Conservation (phyloP, 139 green algal species). For the Coelastrella sp. region DNA sequence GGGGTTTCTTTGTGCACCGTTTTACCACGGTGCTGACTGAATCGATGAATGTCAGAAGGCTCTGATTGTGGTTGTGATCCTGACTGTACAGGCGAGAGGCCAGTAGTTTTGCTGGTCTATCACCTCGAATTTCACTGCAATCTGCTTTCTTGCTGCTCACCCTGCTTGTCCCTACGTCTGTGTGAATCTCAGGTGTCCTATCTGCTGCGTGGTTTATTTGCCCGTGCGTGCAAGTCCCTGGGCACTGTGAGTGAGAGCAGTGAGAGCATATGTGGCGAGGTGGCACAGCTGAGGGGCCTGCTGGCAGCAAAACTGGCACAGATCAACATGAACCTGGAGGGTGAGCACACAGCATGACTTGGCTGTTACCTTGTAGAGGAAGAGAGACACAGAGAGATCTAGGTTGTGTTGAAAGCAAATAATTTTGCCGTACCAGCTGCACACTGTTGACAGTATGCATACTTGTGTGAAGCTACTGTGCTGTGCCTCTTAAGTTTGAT, state of each 20-base stretch:
- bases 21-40: not conserved
- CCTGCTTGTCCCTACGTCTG: not conserved
- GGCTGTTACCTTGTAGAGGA: not conserved
- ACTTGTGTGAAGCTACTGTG: not conserved
- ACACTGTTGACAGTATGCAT: no score
- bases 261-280: constrained; percentile 62
- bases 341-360: constrained; percentile 40
- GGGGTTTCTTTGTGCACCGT: not conserved
- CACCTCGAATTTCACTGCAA: not conserved
- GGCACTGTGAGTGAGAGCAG: constrained; percentile 35
- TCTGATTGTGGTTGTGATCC: not conserved
- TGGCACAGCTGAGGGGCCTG: constrained; percentile 62
- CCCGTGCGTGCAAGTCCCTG: constrained; percentile 75
- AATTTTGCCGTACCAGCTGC: no score
- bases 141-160: not conserved
- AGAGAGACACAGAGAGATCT: no score
- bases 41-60: not conserved
- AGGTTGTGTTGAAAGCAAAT: no score
- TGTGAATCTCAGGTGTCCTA: constrained; percentile 62
- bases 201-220: constrained; percentile 79
- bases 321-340: constrained; percentile 66
- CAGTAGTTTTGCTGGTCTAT: not conserved
- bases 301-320: constrained; percentile 69
- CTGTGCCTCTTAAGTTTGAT: no score
- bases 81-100: not conserved